Percentiles rank a stretch among this genome's conserved stretches.
Conservation (phyloP, 1,139 yeast species). For the Candida smagusa region DNA sequence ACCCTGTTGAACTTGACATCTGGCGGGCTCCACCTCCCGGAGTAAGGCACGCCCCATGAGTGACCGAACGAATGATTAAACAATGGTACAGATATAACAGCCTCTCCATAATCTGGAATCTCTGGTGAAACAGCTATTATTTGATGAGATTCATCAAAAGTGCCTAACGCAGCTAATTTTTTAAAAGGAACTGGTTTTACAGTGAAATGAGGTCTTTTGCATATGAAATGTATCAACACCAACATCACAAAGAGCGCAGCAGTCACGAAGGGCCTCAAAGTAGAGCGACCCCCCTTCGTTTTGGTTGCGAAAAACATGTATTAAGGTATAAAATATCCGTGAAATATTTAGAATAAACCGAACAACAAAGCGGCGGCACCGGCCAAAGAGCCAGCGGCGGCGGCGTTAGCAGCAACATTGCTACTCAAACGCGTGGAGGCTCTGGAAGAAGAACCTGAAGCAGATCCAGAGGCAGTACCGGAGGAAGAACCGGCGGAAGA, state of each 20-base stretch:
- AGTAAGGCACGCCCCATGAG: constrained; percentile 57
- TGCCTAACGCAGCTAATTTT: no score
- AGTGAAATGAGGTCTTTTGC: no score
- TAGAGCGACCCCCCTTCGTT: no score
- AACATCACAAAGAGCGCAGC: not conserved
- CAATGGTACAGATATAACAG: constrained; percentile 40
- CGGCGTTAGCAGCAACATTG: no score
- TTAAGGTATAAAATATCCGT: no score
- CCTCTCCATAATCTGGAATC: constrained; percentile 28
- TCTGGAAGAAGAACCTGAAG: not conserved
- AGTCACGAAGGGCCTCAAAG: no score
- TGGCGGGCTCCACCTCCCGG: constrained; percentile 38
- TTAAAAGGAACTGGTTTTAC: no score
- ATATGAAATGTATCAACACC: no score
- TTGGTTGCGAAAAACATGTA: no score
- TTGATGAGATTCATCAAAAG: constrained; percentile 16
- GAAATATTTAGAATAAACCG: not conserved
- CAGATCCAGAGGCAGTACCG: not conserved
- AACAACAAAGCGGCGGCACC: not conserved
- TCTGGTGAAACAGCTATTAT: constrained; percentile 27
- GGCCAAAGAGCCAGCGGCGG: not conserved
- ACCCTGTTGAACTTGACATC: constrained; percentile 53
- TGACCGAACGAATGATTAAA: constrained; percentile 50
- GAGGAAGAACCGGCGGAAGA: not conserved
- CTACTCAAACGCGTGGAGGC: no score